phyloP scores from a whole-genome alignment of 2,329 filamentous ascomycete genomes.

The Endocalyx cinctus region DNA sequence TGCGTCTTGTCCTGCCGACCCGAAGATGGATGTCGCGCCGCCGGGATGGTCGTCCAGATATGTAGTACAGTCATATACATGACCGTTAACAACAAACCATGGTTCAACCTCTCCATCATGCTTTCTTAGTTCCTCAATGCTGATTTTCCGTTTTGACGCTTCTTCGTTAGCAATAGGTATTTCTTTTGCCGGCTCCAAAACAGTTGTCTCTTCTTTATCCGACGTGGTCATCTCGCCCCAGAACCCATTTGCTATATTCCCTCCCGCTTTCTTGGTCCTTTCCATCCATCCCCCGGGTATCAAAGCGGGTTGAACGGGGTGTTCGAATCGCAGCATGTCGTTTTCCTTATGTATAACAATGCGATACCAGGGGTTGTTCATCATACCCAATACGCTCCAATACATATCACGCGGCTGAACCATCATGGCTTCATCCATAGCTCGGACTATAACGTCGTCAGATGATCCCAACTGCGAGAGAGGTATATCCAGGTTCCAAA shows the following conservation, averaged over 20 bases:
- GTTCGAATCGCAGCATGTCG: slow-evolving; percentile 69
- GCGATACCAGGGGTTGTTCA: slow-evolving; percentile 95
- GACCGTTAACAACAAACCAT: slow-evolving; percentile 85
- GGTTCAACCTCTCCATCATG: slow-evolving; percentile 63
- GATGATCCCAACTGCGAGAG: slow-evolving; percentile 57
- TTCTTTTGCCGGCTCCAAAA: slow-evolving; percentile 53
- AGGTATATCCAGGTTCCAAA: slow-evolving; percentile 73
- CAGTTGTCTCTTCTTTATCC: slow-evolving; percentile 36
- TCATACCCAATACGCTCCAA: slow-evolving; percentile 93
- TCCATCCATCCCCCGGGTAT: slow-evolving; percentile 92
- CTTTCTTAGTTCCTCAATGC: slow-evolving; percentile 64
- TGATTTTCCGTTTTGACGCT: slow-evolving; percentile 58
- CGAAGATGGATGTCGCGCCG: slow-evolving; percentile 77
- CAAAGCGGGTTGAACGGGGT: slow-evolving; percentile 77
- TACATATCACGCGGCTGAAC: slow-evolving; percentile 90
- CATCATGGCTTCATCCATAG: slow-evolving; percentile 88
- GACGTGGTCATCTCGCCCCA: slow-evolving; percentile 73
- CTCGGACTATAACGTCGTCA: slow-evolving; percentile 72
- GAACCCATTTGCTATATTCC: slow-evolving; percentile 73
- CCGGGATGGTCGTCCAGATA: slow-evolving; percentile 83
- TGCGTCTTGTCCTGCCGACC: slow-evolving; percentile 74
- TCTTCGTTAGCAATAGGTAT: slow-evolving; percentile 73
- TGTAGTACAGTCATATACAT: slow-evolving; percentile 81
- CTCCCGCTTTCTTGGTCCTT: slow-evolving; percentile 75
- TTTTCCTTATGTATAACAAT: slow-evolving; percentile 69